Evolutionary conservation across 1,139 yeast species (phyloP).

Genomic region (Eremothecium gossypii): DNA sequence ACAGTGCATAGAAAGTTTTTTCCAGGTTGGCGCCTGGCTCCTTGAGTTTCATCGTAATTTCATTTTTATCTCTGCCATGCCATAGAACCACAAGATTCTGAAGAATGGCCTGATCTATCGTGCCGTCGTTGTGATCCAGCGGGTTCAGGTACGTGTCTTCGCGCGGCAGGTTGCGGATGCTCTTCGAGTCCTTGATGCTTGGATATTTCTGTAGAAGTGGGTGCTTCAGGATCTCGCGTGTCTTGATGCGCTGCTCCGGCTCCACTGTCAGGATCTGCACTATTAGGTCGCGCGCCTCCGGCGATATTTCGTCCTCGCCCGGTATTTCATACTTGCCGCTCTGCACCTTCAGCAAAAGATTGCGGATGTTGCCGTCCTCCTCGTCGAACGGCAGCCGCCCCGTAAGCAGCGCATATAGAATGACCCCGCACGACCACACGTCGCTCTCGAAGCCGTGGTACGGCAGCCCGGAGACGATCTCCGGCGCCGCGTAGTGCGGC

Average conservation of each 20-base stretch:
- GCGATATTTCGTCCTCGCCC: constrained; percentile 51
- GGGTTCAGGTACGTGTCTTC: constrained; percentile 53
- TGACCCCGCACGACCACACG: constrained; percentile 98
- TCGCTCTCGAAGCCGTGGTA: constrained; percentile 97
- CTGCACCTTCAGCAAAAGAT: constrained; percentile 79
- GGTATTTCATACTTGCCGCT: constrained; percentile 85
- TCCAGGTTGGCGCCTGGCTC: constrained; percentile 57
- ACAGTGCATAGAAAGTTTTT: constrained; percentile 63
- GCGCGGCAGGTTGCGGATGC: constrained; percentile 48
- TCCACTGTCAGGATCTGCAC: constrained; percentile 67
- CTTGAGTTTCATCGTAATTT: constrained; percentile 46
- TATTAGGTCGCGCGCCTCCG: constrained; percentile 64
- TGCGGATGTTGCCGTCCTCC: constrained; percentile 68
- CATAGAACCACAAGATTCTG: constrained; percentile 63
- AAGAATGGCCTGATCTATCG: constrained; percentile 53
- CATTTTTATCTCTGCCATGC: constrained; percentile 57
- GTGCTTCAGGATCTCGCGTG: constrained; percentile 67
- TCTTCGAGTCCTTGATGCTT: constrained; percentile 31
- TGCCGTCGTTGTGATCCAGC: constrained; percentile 35
- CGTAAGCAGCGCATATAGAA: constrained; percentile 81
- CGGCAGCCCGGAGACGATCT: constrained; percentile 86
- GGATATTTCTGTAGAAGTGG: constrained; percentile 61
- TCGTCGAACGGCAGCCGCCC: constrained; percentile 97
- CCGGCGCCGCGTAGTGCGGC: constrained; percentile 98
- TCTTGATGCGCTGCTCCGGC: constrained; percentile 66